Conservation (phyloP, 306 rosid species). For the Cucurbita moschata region DNA sequence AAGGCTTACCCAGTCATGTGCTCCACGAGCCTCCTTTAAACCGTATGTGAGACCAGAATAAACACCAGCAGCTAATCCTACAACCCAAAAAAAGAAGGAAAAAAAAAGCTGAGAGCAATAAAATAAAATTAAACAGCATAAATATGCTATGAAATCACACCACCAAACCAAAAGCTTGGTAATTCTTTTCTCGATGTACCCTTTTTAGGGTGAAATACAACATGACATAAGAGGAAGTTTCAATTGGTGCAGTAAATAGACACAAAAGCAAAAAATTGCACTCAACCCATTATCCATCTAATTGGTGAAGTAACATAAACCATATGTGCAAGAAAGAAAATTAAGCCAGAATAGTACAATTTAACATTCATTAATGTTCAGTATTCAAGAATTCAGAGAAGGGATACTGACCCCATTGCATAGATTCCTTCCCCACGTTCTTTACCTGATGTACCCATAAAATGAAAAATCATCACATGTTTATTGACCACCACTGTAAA, state of each 20-base stretch:
- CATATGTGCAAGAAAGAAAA: too few species aligned
- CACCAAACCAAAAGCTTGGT: not conserved
- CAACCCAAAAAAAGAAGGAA: not conserved
- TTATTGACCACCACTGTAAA: not conserved
- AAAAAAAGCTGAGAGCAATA: not conserved
- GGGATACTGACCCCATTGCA: constrained; percentile 61
- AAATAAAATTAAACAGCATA: not conserved
- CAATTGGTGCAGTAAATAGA: not conserved
- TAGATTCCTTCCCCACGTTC: constrained; percentile 60
- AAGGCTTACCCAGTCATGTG: constrained; percentile 67
- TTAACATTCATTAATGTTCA: not conserved
- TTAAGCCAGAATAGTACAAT: too few species aligned
- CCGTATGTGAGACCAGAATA: constrained; percentile 83
- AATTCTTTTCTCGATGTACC: not conserved
- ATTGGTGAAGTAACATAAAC: not conserved
- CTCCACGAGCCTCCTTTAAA: constrained; percentile 71
- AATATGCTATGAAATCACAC: too few species aligned
- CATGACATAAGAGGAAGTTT: not conserved
- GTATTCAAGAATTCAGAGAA: not conserved
- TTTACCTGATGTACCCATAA: constrained; percentile 42
- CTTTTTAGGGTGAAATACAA: not conserved
- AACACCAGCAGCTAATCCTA: constrained; percentile 77
- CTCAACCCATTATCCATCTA: not conserved
- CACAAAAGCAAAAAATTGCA: not conserved
- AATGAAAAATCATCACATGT: not conserved